These are phyloP conservation scores for Rhizoclosmatium sp. DNA, from an alignment of 192 early-diverging fungal species.

Conservation along the genomic window DNA sequence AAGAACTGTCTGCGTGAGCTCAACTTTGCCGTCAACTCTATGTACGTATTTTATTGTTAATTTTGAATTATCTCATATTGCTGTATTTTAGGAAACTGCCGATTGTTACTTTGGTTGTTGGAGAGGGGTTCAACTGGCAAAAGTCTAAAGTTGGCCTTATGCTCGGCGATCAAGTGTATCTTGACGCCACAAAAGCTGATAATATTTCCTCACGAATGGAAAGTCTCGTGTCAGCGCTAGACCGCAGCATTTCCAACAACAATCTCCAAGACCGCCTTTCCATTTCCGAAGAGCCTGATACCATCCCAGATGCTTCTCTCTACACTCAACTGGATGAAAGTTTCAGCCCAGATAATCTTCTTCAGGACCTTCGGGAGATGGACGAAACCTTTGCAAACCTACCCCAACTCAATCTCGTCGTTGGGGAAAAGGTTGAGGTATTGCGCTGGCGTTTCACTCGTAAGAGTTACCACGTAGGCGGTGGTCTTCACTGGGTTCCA, in stretches of 20 bases:
- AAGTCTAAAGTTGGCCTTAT: conserved; percentile 34
- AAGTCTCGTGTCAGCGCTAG: conserved; percentile 1
- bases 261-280: background rate
- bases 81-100: conserved; percentile 22
- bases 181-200: conserved; percentile 18
- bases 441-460: conserved; percentile 25
- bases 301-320: no score
- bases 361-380: no score
- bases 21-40: conserved; percentile 33
- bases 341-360: no score
- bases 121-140: conserved; percentile 32
- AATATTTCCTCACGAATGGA: background rate
- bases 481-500: conserved; percentile 33
- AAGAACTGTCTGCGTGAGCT: conserved; percentile 38
- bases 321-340: no score
- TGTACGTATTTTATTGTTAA: conserved; percentile 2
- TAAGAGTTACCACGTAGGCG: background rate
- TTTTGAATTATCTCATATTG: background rate
- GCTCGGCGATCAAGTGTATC: conserved; percentile 16
- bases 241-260: conserved; percentile 5
- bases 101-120: conserved; percentile 32
- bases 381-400: background rate
- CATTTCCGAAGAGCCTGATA: background rate
- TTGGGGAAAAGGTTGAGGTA: conserved; percentile 29
- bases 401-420: background rate